A percentile compares a stretch with the other conserved stretches of the same genome.
These are phyloP conservation scores for Rubia peregrina DNA, from an alignment of 305 asterid species.

Conservation along the genomic window DNA sequence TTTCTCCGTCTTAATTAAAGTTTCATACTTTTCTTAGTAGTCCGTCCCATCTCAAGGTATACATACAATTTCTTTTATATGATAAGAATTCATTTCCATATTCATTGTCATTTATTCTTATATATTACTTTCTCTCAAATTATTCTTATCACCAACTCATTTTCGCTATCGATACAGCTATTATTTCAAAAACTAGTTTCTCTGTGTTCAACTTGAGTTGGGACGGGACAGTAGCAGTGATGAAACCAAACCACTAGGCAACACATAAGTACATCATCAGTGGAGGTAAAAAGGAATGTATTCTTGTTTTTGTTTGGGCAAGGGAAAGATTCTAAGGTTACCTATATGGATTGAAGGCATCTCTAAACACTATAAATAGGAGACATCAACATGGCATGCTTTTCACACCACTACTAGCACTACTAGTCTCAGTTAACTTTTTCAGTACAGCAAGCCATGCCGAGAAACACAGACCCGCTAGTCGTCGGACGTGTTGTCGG, in stretches of 20 bases:
- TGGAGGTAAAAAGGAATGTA: neutral
- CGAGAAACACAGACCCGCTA: constrained; percentile 41
- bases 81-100: too few species aligned
- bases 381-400: neutral
- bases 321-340: neutral
- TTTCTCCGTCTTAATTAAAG: too few species aligned
- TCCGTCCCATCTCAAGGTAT: too few species aligned
- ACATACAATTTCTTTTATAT: too few species aligned
- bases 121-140: too few species aligned
- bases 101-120: too few species aligned
- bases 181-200: too few species aligned
- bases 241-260: neutral
- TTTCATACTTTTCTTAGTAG: too few species aligned
- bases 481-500: constrained; percentile 49
- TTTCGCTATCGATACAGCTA: too few species aligned
- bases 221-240: neutral
- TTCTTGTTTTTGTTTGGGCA: constrained; percentile 1
- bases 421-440: neutral
- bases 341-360: neutral
- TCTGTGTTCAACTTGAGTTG: too few species aligned
- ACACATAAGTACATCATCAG: neutral
- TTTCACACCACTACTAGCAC: neutral
- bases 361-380: neutral
- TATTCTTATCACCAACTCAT: too few species aligned
- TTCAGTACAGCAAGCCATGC: constrained; percentile 12